Evolutionary conservation across 2,329 filamentous ascomycete genomes (phyloP), one percentile per base, ranked within the genome.

Genomic region (Arthrobotrys megalospora): DNA sequence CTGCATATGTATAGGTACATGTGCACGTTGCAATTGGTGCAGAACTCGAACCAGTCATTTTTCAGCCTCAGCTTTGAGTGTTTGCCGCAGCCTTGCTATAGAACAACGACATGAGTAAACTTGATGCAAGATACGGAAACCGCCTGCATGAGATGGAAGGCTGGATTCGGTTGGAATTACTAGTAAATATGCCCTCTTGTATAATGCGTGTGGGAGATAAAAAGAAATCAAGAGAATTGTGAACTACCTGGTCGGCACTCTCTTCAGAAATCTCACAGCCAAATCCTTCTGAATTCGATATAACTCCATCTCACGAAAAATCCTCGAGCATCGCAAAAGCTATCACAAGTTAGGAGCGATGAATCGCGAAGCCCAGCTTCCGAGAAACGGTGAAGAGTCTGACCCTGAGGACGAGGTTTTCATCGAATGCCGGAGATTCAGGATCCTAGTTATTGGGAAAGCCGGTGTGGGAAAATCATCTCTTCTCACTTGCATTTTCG

Each of bases 401-500:
- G 48, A 52, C 24, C 21, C 48, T n/a, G 48, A 52, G 24, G 48
- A 52, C n/a, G 48, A 52, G 12, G 10, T 52, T 32, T 52, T 32
- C 24, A 52, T 52, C 24, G 48, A 52, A 32, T 52, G 48, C 21
- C 48, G 48, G 11, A 16, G 24, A 32, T 52, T 52, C 14, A 11
- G 48, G 6, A 52, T 52, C 6, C 24, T 52, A 7, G 48, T 52
- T 14, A 52, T 52, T 52, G 48, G 48, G 11, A 52, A 52, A 52
- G 10, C 2, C 24, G 48, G 48, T 52, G 48, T 52, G 3, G 48
- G 48, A 32, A 52, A 52, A 32, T 52, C 48, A 14, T 52, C 48
- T 32, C 24, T 52, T 11, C 48, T 52, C 12, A 52, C 48, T 14
- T 52, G 48, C n/a, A 52, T 52, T 3, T 52, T 52, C 7, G 48